Percentiles rank a stretch among this genome's conserved stretches.
These are phyloP conservation scores for Closterium sp. DNA, from an alignment of 139 green algal species.

Conservation along the genomic window DNA sequence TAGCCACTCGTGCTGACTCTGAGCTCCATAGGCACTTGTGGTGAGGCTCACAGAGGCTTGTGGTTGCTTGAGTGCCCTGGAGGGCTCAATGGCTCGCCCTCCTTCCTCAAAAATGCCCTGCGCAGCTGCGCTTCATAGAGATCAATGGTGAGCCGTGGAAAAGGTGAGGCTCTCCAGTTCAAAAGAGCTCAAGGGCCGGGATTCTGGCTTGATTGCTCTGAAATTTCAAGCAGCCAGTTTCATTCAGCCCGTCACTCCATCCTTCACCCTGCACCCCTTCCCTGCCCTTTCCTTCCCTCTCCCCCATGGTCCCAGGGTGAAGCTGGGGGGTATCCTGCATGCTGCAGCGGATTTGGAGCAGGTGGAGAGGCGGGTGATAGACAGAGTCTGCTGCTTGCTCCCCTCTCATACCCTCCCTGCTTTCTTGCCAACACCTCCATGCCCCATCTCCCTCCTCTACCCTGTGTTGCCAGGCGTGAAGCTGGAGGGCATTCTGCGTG, in stretches of 20 bases:
- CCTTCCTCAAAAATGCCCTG: conserved; percentile 47
- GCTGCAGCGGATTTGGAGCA: conserved; percentile 32
- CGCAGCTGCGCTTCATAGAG: conserved; percentile 23
- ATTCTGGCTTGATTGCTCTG: no score
- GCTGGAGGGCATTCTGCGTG: no score
- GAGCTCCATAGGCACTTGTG: background rate
- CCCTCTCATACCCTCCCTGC: no score
- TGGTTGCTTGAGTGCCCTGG: background rate
- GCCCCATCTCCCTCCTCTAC: background rate
- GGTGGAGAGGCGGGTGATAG: conserved; percentile 41
- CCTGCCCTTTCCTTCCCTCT: background rate
- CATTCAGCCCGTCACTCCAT: no score
- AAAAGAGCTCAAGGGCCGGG: no score
- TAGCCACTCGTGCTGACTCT: background rate
- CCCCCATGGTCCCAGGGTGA: background rate
- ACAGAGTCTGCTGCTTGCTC: no score
- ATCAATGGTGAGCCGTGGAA: conserved; percentile 15
- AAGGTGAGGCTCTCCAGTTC: no score
- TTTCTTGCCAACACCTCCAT: background rate
- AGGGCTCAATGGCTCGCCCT: conserved; percentile 34
- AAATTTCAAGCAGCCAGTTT: no score
- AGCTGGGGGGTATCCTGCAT: conserved; percentile 37
- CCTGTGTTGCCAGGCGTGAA: no score
- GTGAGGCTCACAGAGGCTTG: no score
- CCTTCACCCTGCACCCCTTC: no score